Evolutionary conservation across 352 stramenopile genomes (phyloP), one percentile per base, ranked within the genome.

Genomic region (Pythium diclinum): DNA sequence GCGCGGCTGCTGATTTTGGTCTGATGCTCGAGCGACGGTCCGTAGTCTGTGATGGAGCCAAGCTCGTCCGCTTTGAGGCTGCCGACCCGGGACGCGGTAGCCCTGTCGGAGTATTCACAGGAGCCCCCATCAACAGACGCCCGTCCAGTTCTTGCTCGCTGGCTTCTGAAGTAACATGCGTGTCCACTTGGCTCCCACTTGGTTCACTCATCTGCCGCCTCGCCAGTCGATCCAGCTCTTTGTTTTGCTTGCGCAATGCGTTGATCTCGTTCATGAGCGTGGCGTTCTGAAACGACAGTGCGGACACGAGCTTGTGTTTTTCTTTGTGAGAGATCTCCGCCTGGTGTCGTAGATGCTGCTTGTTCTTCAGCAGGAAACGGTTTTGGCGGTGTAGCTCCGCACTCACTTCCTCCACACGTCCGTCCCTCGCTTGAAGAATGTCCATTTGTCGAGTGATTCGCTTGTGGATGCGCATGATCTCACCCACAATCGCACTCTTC

Each of bases 361-460:
- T 89, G 54, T 88, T 85, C 56, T 88, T 83, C 16, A 91, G 61
- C 19, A 92, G 63, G 51, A 89, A 94, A 9, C 60, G 74, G 48
- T 91, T 94, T 52, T 94, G 83, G 7, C 85, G 76, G 55, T 91
- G 79, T 0, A 94, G 46, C 61, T 94, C 85, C 0, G 77, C 71
- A 25, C 79, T 89, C 1, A 94, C 73, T 53, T 89, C 83, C 19
- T 88, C 77, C 0, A 69, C 61, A 0, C 75, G 73, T 16, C 88
- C 79, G 36, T 85, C 79, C 11, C 69, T 69, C 16, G 74, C 77
- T 40, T 88, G 72, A 4, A 91, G 63, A 8, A 72, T 68, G 9
- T 85, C 76, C 56, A 86, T 65, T 54, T 91, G 80, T 0, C 81
- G 65, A 0, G 77, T 74, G 21, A 91, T 65, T 0, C 76, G 71